phyloP scores from a whole-genome alignment of 306 rosid species.

The Sindora glabra region DNA sequence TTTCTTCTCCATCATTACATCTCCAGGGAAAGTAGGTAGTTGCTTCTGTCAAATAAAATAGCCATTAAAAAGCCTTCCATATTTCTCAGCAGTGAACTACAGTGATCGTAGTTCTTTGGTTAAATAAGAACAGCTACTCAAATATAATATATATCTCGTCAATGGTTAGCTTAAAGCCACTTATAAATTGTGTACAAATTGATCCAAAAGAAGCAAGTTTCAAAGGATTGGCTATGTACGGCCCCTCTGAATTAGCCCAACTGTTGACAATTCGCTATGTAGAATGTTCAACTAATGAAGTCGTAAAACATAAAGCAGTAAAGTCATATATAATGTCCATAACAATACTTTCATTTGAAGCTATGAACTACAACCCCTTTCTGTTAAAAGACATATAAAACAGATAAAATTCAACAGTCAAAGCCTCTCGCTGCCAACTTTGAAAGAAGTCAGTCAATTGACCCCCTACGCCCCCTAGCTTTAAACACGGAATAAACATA shows the following conservation, averaged over 20 bases:
- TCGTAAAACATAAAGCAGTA: too few species aligned
- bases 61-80: constrained; percentile 9
- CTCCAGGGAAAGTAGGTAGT: constrained; percentile 11
- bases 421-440: not conserved
- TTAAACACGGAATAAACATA: not conserved
- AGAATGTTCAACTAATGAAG: too few species aligned
- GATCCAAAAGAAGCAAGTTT: not conserved
- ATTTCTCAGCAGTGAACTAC: not conserved
- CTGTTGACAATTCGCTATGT: too few species aligned
- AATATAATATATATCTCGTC: not conserved
- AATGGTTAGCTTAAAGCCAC: not conserved
- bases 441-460: not conserved
- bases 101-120: not conserved
- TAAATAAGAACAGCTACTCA: constrained; percentile 1
- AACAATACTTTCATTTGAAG: too few species aligned
- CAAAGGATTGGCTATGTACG: not conserved
- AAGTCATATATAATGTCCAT: too few species aligned
- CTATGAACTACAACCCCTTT: too few species aligned
- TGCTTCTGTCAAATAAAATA: constrained; percentile 16
- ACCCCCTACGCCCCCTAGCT: not conserved
- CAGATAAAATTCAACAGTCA: not conserved
- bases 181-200: not conserved
- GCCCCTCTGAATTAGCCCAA: too few species aligned
- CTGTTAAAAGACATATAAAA: too few species aligned
- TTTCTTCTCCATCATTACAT: constrained; percentile 54